Evolutionary conservation across 108 stramenopile genomes (phyloP), one percentile per base, ranked within the genome.

Genomic region (Cyclotella baltica): DNA sequence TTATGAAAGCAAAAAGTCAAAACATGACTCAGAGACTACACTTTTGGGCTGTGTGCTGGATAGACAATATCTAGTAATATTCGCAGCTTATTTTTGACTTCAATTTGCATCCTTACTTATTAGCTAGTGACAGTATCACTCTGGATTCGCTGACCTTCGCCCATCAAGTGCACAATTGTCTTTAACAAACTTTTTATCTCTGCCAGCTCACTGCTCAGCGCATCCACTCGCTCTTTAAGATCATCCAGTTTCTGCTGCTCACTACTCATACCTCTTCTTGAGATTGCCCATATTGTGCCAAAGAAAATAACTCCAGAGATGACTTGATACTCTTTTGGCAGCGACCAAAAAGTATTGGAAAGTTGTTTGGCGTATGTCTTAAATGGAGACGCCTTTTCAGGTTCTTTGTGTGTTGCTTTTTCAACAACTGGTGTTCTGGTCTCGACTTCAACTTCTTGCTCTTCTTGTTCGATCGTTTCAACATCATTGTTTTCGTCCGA

Each of bases 161-260:
- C 22, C 1, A 64, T 64, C 22, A 29, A 40, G 0, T 64, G 36
- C 29, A 43, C 36, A 43, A 64, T 57, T 38, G 30, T 61, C 22
- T 72, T 28, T 4, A 40, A 23, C 46, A 59, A 3, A 23, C 36
- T 16, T 11, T 61, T 63, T 8, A 43, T 63, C 18, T 37, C 62
- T 35, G 51, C 62, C 38, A 34, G n/a, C 43, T 82, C 74, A 9
- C 27, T 67, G 25, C 33, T 61, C 55, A 82, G 10, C 18, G 66
- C 52, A 25, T 82, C 63, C 22, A 82, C 70, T 57, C 67, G 64
- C 20, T 38, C 35, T 22, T 63, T 62, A 22, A 82, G 38, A 15
- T 67, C 70, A 70, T 3, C 64, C 30, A 66, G 16, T 4, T 63
- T 25, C 62, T 58, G 20, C 22, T 33, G 3, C 31, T 65, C 77